Evolutionary conservation across 768 basidiomycete genomes (phyloP).

Genomic region (Scleroderma citrinum): DNA sequence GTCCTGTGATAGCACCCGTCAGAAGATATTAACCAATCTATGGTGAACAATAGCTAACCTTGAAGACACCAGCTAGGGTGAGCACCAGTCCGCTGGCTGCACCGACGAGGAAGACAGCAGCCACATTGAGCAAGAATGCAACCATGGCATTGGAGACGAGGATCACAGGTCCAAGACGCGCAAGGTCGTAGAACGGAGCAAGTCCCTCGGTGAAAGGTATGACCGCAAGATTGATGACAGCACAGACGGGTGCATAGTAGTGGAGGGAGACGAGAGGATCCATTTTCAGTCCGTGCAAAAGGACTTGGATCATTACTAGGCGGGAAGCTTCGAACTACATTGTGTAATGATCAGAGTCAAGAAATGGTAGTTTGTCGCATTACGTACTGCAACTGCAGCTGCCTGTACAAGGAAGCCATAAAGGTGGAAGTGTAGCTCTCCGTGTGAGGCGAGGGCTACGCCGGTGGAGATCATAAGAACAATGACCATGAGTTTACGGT

Average conservation of each 20-base stretch:
- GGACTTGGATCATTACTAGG: slow-evolving; percentile 92
- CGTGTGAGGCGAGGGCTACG: slow-evolving; percentile 84
- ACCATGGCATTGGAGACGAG: slow-evolving; percentile 79
- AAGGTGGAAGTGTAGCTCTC: slow-evolving; percentile 81
- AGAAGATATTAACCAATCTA: background rate
- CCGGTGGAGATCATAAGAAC: slow-evolving; percentile 89
- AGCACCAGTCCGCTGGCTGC: slow-evolving; percentile 83
- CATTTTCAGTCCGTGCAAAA: slow-evolving; percentile 95
- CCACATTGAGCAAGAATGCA: slow-evolving; percentile 87
- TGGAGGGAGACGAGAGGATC: slow-evolving; percentile 93
- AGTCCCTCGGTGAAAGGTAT: slow-evolving; percentile 91
- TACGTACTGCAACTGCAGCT: slow-evolving; percentile 67
- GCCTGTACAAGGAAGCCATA: slow-evolving; percentile 86
- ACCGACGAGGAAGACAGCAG: slow-evolving; percentile 91
- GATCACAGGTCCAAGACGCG: slow-evolving; percentile 58
- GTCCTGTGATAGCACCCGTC: slow-evolving; percentile 42
- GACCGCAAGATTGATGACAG: slow-evolving; percentile 76
- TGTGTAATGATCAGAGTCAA: background rate
- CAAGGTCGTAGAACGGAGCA: slow-evolving; percentile 74
- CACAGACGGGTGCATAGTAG: slow-evolving; percentile 96
- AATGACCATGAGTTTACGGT: slow-evolving; percentile 71
- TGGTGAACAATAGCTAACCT: slow-evolving; percentile 40
- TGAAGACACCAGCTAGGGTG: slow-evolving; percentile 92
- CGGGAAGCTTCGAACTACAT: slow-evolving; percentile 85
- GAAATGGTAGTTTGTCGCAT: background rate